Evolutionary conservation across 305 asterid genomes (phyloP), one percentile per base, ranked within the genome.

Genomic region (Fraxinus platypoda): DNA sequence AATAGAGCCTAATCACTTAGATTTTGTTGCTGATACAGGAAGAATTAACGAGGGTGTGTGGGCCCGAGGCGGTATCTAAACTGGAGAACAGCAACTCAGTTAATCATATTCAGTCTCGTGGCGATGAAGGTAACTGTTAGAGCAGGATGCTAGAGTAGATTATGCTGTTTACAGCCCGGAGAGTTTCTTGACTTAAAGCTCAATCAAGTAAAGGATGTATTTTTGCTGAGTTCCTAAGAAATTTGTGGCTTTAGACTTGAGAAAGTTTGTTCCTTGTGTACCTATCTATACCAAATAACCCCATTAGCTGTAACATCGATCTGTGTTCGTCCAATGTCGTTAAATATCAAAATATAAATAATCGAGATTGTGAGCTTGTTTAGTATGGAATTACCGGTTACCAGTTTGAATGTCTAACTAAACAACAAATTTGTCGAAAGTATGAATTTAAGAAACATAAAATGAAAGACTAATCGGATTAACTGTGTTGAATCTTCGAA

Each of bases 21-120:
- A 25, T 43, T 74, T 77, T 81, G 82, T 23, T 82, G 78, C 46
- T 77, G 81, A 49, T 86, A 80, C 97, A 95, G 98, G 98, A 92
- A 46, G 97, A 95, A 81, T 80, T 95, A 82, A 90, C 87, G 0
- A 87, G 83, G 87, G 34, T 90, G 77, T 85, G 94, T 74, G 97
- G 97, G 46, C 91, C 97, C 2, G 97, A 92, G 17, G 88, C 87
- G 6, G 85, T 91, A 68, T 85, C 94, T 52, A 91, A 85, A 85
- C 77, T 91, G 83, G 95, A 91, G 85, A 87, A 84, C 34, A 80
- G 84, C 64, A 87, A 86, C 82, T 57, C 75, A 7, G 87, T 81
- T 35, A 17, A 85, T 37, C 92, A 84, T 78, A 37, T 38, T 79
- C 88, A 90, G 78, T 72, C 92, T 25, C 83, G 70, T 2, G 89